Evolutionary conservation across 2,329 filamentous ascomycete genomes (phyloP), one percentile per base, ranked within the genome.

Genomic region (Arthrobotrys conoides): DNA sequence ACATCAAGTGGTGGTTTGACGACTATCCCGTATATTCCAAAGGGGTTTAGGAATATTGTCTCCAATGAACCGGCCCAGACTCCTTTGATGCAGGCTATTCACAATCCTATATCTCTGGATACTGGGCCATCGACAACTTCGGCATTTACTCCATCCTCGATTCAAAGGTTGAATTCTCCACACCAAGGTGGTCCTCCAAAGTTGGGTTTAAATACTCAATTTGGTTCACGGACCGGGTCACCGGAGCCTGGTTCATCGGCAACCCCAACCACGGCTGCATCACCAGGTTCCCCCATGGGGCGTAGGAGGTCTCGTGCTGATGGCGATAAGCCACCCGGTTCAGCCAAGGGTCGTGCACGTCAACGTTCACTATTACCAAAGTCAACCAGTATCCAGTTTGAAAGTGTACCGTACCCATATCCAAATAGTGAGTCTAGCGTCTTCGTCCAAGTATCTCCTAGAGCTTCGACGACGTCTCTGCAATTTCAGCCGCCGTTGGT

Each of bases 341-440:
- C 73, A 33, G 67, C 67, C 12, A 77, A 77, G 53, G 67, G 67
- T 16, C 73, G 73, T 33, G 73, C 73, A 5, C 59, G 73, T 22
- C 73, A 77, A 48, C 67, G 73, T 49, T 77, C 73, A 16, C 51
- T 77, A 4, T 51, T 77, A 41, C 73, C 73, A 68, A 77, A 77
- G 53, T 77, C 73, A 30, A 59, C 72, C 14, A 77, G 61, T 46
- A 77, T 77, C 18, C 73, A 77, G 22, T 77, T 77, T 68, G 73
- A 77, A 27, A 77, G 73, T 61, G 73, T 77, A 0, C 73, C 73
- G 5, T 77, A 71, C 14, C 73, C 73, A 16, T 77, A 44, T 55
- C 73, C 73, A 51, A 77, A 71, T 38, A 77, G 73, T 65, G 73
- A 77, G 24, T 77, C 73, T 41, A 77, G 66, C 41, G 73, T 77